These are phyloP conservation scores for Phytopythium kandeliae DNA, from an alignment of 352 stramenopile species.

Conservation along the genomic window DNA sequence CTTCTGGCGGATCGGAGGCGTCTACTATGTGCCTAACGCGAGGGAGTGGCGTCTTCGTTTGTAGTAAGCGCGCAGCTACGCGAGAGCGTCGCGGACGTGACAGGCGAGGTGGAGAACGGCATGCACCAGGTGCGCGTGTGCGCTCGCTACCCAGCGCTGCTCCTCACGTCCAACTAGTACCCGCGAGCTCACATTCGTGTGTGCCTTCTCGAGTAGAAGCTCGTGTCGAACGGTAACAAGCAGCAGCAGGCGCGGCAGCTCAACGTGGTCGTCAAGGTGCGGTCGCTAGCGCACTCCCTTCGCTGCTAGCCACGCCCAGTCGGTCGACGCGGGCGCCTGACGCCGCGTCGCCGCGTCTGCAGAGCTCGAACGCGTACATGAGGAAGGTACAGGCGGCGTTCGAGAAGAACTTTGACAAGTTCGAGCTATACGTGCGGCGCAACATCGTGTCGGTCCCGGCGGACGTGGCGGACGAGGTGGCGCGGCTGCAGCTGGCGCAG, in stretches of 20 bases:
- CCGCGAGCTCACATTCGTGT: too few relatives aligned
- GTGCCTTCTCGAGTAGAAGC: constrained; percentile 12
- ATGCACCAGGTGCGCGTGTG: constrained; percentile 73
- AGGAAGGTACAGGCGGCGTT: constrained; percentile 49
- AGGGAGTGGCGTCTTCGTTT: neutral
- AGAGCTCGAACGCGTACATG: constrained; percentile 65
- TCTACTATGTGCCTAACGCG: neutral
- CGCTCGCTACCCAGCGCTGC: too few relatives aligned
- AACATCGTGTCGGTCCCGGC: constrained; percentile 65
- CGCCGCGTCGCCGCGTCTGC: neutral
- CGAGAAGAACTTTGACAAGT: constrained; percentile 82
- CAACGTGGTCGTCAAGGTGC: constrained; percentile 56
- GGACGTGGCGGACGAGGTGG: constrained; percentile 35
- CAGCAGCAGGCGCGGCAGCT: constrained; percentile 56
- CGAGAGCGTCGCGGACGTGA: constrained; percentile 47
- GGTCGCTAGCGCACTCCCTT: too few relatives aligned
- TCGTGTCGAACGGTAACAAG: constrained; percentile 48
- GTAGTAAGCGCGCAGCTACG: constrained; percentile 37
- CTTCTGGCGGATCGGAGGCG: neutral
- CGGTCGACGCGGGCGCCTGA: too few relatives aligned
- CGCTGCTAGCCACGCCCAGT: too few relatives aligned
- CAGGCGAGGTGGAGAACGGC: constrained; percentile 59
- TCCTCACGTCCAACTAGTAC: too few relatives aligned
- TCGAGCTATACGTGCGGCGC: constrained; percentile 70
- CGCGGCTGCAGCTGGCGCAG: constrained; percentile 29